Percentiles rank a stretch among this genome's conserved stretches.
Conservation (phyloP, 495 filamentous ascomycete species). For the Neurospora sp. region DNA sequence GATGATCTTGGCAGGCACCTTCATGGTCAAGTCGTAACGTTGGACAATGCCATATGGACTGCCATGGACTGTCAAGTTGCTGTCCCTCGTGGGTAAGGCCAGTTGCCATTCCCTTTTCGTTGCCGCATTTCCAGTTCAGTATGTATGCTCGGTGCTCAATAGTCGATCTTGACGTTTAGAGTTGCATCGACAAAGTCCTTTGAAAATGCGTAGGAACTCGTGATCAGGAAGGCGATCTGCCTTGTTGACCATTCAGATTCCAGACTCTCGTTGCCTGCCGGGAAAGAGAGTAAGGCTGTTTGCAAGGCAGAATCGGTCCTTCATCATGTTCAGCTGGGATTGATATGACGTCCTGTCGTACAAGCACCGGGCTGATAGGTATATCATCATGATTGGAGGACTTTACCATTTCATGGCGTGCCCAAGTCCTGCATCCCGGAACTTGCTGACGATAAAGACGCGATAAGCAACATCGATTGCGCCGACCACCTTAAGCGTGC, state of each 20-base stretch:
- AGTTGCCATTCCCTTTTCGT: neutral
- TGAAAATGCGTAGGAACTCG: neutral
- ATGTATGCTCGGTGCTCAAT: neutral
- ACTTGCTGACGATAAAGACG: neutral
- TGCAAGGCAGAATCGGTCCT: neutral
- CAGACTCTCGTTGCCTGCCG: neutral
- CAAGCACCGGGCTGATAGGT: neutral
- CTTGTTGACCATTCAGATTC: neutral
- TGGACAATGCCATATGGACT: neutral
- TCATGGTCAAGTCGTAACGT: neutral
- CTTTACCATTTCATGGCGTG: neutral
- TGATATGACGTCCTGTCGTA: neutral
- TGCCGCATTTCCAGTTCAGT: neutral
- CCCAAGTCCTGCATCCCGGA: neutral
- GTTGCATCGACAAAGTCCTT: neutral
- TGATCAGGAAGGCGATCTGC: neutral
- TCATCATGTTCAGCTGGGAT: neutral
- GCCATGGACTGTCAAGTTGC: neutral
- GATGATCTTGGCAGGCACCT: neutral
- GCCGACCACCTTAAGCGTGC: neutral
- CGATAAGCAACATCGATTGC: neutral
- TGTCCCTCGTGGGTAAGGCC: neutral
- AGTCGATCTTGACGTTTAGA: neutral
- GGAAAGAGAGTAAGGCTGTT: neutral
- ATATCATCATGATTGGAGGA: neutral